Conservation (phyloP, 768 basidiomycete genomes). For the Lentinula lateritia region DNA sequence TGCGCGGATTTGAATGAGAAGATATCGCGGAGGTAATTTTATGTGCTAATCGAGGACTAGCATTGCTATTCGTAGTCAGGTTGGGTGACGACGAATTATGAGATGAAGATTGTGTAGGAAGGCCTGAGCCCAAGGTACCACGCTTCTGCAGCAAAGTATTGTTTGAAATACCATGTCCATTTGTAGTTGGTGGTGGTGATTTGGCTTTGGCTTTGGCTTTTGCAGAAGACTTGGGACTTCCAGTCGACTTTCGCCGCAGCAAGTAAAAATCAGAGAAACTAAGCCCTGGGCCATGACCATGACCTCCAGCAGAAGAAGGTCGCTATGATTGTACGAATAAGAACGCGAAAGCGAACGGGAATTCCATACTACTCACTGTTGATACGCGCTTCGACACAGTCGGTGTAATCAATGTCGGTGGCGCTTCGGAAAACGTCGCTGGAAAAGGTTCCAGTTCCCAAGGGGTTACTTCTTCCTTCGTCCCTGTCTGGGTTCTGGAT, state of each 20-base stretch:
- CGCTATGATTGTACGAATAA: conserved; percentile 16
- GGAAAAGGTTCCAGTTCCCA: conserved; percentile 28
- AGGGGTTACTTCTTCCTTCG: conserved; percentile 31
- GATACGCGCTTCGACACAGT: neutral
- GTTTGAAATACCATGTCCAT: neutral
- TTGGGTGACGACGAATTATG: neutral
- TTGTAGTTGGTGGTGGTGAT: neutral
- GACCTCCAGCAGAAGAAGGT: conserved; percentile 20
- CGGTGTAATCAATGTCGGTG: neutral
- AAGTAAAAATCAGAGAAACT: conserved; percentile 21
- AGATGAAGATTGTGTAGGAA: neutral
- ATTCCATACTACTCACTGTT: neutral
- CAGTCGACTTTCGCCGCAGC: conserved; percentile 27
- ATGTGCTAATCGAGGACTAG: neutral
- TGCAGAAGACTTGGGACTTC: conserved; percentile 17
- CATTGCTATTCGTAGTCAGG: neutral
- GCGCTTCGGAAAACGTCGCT: conserved; percentile 7
- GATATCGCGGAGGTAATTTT: neutral
- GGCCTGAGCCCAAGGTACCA: neutral
- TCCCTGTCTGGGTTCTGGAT: conserved; percentile 19
- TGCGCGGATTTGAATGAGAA: neutral
- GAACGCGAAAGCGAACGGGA: neutral
- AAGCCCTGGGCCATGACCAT: conserved; percentile 15
- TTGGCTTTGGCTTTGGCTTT: neutral
- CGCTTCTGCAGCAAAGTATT: neutral